Conservation (phyloP, 352 stramenopile species). For the Phytophthora megakarya region DNA sequence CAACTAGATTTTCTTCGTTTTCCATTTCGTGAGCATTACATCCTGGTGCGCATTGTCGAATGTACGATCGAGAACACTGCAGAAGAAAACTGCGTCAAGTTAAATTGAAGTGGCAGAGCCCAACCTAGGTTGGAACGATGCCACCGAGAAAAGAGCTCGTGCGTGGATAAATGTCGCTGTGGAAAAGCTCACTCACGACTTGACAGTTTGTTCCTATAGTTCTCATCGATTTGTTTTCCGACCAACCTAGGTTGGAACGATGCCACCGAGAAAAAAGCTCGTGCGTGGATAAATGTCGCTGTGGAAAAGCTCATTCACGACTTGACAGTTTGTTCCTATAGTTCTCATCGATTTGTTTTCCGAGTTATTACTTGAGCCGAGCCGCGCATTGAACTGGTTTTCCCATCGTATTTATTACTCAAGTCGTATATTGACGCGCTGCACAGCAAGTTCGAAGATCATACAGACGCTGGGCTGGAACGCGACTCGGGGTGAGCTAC, state of each 20-base stretch:
- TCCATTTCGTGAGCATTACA: constrained; percentile 5
- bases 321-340: not conserved
- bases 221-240: too few relatives aligned
- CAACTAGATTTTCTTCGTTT: constrained; percentile 10
- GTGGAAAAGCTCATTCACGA: not conserved
- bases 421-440: constrained; percentile 12
- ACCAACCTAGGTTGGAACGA: too few relatives aligned
- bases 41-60: constrained; percentile 6
- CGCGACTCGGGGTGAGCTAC: constrained; percentile 16
- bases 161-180: not conserved
- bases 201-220: not conserved
- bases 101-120: constrained; percentile 7
- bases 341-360: not conserved
- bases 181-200: not conserved
- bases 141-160: not conserved
- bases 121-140: too few relatives aligned
- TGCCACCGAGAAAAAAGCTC: not conserved
- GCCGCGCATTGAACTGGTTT: not conserved
- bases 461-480: constrained; percentile 31
- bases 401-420: not conserved
- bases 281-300: not conserved
- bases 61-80: constrained; percentile 4
- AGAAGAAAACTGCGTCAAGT: not conserved
- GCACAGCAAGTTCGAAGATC: constrained; percentile 30
- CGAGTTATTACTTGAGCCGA: too few relatives aligned